Percentiles rank a stretch among this genome's conserved stretches.
Conservation (phyloP, 2,329 filamentous ascomycete genomes). For the Paecilomyces formosus region DNA sequence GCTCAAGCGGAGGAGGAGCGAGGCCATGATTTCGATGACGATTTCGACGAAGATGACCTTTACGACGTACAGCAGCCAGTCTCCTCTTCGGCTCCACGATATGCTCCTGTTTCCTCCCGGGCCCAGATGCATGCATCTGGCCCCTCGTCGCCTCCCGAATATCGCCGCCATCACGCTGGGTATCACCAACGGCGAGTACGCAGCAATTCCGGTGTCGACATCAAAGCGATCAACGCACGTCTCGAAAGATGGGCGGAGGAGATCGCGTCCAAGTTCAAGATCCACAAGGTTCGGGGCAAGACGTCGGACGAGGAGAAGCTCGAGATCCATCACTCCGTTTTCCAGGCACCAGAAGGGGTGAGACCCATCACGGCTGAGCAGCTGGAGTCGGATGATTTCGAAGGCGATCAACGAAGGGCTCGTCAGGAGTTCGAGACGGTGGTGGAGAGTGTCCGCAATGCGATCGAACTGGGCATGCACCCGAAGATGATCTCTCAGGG, state of each 20-base stretch:
- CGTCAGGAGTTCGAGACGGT: slow-evolving; percentile 78
- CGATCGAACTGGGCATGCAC: slow-evolving; percentile 85
- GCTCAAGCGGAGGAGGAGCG: slow-evolving; percentile 65
- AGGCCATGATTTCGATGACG: slow-evolving; percentile 46
- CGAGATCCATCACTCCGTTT: slow-evolving; percentile 96
- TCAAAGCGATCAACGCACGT: slow-evolving; percentile 95
- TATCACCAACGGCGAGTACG: slow-evolving; percentile 45
- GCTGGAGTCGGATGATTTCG: slow-evolving; percentile 53
- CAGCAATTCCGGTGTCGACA: slow-evolving; percentile 80
- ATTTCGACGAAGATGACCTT: slow-evolving; percentile 61
- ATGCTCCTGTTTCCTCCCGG: slow-evolving; percentile 49
- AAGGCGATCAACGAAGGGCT: slow-evolving; percentile 57
- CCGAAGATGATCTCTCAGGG: slow-evolving; percentile 95
- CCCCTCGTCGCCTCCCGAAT: slow-evolving; percentile 30
- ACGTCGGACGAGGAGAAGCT: slow-evolving; percentile 73
- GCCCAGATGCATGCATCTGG: slow-evolving; percentile 45
- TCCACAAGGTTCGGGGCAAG: slow-evolving; percentile 65
- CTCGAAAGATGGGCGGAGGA: slow-evolving; percentile 96
- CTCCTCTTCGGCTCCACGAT: slow-evolving; percentile 52
- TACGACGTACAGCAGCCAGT: slow-evolving; percentile 47
- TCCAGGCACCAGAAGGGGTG: slow-evolving; percentile 84
- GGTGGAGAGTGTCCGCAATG: slow-evolving; percentile 80
- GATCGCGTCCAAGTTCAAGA: slow-evolving; percentile 95
- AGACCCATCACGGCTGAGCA: slow-evolving; percentile 70
- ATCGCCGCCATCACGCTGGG: slow-evolving; percentile 42